Evolutionary conservation across 768 basidiomycete species (phyloP).

Genomic region (Phaffia tasmanica): DNA sequence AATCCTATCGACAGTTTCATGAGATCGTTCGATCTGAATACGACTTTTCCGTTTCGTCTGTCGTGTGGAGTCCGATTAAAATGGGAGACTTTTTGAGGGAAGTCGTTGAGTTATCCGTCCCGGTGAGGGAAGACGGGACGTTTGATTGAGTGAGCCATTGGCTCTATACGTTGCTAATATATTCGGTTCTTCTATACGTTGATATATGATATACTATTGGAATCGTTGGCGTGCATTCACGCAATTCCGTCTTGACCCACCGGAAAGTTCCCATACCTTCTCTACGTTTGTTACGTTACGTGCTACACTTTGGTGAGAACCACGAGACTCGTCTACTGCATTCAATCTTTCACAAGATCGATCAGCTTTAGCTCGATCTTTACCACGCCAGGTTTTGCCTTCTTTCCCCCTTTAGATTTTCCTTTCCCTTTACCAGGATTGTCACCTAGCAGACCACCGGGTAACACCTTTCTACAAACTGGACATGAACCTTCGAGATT

Average conservation of each 20-base stretch:
- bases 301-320: too few relatives aligned
- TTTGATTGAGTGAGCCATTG: too few relatives aligned
- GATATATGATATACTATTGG: too few relatives aligned
- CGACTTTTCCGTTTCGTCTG: conserved; percentile 29
- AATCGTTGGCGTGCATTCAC: too few relatives aligned
- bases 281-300: too few relatives aligned
- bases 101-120: too few relatives aligned
- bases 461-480: neutral
- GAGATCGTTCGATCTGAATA: conserved; percentile 48
- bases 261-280: too few relatives aligned
- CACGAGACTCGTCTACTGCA: too few relatives aligned
- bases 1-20: conserved; percentile 62
- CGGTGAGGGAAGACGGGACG: too few relatives aligned
- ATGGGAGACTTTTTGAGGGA: conserved; percentile 18
- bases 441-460: neutral
- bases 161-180: too few relatives aligned
- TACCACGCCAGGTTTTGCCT: neutral
- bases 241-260: too few relatives aligned
- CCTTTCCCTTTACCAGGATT: neutral
- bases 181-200: too few relatives aligned
- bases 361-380: conserved; percentile 10
- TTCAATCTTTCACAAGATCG: neutral
- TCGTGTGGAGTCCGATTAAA: conserved; percentile 5
- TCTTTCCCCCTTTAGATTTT: neutral
- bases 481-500: conserved; percentile 13